Evolutionary conservation across 2,329 filamentous ascomycete species (phyloP), one percentile per base, ranked within the genome.

Genomic region (Mollisia scopiformis): DNA sequence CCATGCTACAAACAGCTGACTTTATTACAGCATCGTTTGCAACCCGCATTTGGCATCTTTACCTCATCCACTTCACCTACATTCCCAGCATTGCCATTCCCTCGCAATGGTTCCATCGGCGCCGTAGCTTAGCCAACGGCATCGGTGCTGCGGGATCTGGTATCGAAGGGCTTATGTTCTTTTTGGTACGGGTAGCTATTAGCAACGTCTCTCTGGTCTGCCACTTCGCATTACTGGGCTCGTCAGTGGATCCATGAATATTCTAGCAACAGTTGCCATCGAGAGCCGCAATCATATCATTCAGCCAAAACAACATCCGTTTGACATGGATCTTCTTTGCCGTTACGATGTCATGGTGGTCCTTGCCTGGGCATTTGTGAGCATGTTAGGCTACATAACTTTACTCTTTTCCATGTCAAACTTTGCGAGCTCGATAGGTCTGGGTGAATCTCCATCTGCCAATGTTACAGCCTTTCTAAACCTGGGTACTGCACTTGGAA

Each of bases 31-130:
- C 86, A 0, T 82, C 78, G 3, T 84, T 86, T 54, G 78, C 83
- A 0, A 78, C 68, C 0, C 58, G 77, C 8, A 81, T 85, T 13
- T 88, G 84, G 85, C 85, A 88, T 10, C 74, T 88, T 0, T 87
- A 87, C 59, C 75, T 89, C 0, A 78, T 76, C 1, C 85, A 88
- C 0, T 83, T 88, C 50, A 71, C 84, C 0, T 88, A 85, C 63
- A 79, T 86, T 0, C 80, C 80, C 0, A 78, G 76, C 2, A 80
- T 84, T 0, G 79, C 79, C 1, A 79, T 88, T 1, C 74, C 83
- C 0, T 79, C 85, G 0, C 84, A 87, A 65, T 88, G 85, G 84
- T 88, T 88, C 63, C 77, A 76, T 0, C 81, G 77, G 1, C 75
- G 75, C 7, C 76, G 84, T 0, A 81, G 78, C 30, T 73, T 88